phyloP scores from a whole-genome alignment of 1,284 basidiomycete genomes.

The Melampsora americana region DNA sequence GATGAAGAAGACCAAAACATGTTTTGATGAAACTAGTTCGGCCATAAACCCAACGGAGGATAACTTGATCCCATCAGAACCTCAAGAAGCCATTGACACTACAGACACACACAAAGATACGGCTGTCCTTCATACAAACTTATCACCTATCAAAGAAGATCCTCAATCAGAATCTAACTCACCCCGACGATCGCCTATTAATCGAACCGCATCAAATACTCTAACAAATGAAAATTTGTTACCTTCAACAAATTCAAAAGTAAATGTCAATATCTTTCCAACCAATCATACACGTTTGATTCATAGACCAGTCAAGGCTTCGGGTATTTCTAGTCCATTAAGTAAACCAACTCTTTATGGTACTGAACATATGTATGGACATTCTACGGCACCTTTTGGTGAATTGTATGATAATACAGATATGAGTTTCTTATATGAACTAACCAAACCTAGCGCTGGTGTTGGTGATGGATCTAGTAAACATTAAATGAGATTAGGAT shows the following conservation, averaged over 20 bases:
- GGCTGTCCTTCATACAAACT: neutral
- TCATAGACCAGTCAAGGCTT: neutral
- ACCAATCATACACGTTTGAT: neutral
- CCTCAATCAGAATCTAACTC: neutral
- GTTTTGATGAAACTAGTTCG: neutral
- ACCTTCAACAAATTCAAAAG: neutral
- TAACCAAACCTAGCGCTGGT: neutral
- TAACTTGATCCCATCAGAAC: neutral
- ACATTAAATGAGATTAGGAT: no score
- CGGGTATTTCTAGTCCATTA: neutral
- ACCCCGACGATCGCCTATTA: no score
- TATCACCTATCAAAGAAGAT: constrained; percentile 4
- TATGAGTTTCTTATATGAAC: constrained; percentile 9
- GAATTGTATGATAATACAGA: neutral
- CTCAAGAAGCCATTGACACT: neutral
- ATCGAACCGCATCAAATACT: neutral
- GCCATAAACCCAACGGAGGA: no score
- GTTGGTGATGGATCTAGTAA: no score
- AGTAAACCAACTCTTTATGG: constrained; percentile 35
- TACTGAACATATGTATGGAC: constrained; percentile 20
- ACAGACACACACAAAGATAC: neutral
- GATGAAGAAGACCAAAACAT: neutral
- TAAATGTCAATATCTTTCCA: neutral
- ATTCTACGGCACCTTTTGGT: constrained; percentile 9
- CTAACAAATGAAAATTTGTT: neutral